These are phyloP conservation scores for Globisporangium takayamanum DNA, from an alignment of 352 stramenopile genomes.

Conservation along the genomic window DNA sequence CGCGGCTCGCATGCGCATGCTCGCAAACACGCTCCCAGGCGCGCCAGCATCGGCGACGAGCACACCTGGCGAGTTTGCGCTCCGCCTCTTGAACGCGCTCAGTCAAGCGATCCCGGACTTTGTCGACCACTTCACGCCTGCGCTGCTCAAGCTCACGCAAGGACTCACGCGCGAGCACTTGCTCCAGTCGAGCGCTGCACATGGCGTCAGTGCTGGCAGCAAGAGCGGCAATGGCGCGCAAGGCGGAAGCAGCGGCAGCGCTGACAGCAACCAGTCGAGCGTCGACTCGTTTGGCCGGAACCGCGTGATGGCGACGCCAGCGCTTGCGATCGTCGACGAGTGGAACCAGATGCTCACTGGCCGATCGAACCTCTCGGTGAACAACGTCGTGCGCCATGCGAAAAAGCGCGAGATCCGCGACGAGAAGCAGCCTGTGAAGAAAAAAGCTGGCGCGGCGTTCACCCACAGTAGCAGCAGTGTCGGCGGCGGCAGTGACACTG, in stretches of 20 bases:
- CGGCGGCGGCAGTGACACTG: not conserved
- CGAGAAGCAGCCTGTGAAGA: constrained; percentile 52
- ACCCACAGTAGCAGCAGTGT: not conserved
- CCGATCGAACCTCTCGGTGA: constrained; percentile 69
- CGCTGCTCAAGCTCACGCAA: constrained; percentile 78
- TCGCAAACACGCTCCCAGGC: constrained; percentile 43
- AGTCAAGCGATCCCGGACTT: constrained; percentile 57
- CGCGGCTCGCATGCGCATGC: constrained; percentile 40
- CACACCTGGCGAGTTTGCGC: constrained; percentile 61
- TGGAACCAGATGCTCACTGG: constrained; percentile 71
- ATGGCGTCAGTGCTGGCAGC: constrained; percentile 10
- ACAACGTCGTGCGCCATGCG: constrained; percentile 69
- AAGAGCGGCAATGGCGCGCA: not conserved
- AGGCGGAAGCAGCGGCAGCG: constrained; percentile 18
- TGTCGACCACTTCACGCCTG: constrained; percentile 70
- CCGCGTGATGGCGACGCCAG: constrained; percentile 84
- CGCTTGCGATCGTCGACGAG: constrained; percentile 77
- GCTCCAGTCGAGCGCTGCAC: constrained; percentile 38
- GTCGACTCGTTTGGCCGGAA: constrained; percentile 76
- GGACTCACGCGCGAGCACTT: constrained; percentile 82
- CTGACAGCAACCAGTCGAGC: constrained; percentile 30
- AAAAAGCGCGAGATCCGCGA: constrained; percentile 43
- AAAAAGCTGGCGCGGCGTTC: constrained; percentile 22
- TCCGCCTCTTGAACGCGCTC: constrained; percentile 62
- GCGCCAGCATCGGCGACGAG: constrained; percentile 31